phyloP scores from a whole-genome alignment of 768 basidiomycete genomes.

The Lactifluus hygrophoroides region DNA sequence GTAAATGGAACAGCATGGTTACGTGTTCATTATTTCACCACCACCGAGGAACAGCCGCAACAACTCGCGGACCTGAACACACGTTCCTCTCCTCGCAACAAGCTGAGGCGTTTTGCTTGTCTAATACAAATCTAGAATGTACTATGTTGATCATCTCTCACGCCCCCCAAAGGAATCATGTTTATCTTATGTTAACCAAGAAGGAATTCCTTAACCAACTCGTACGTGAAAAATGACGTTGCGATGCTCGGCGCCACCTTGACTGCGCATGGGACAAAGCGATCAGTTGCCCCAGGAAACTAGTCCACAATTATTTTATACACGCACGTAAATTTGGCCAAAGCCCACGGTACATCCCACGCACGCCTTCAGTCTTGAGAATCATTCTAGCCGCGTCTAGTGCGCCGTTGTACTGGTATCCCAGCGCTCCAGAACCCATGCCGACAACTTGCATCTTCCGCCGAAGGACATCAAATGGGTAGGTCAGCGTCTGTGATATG shows the following conservation, averaged over 20 bases:
- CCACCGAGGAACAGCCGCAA: too few species aligned
- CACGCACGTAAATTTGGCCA: conserved; percentile 83
- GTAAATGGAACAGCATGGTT: background rate
- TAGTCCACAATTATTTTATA: background rate
- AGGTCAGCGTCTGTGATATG: conserved; percentile 89
- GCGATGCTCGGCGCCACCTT: conserved; percentile 90
- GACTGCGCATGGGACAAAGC: conserved; percentile 36
- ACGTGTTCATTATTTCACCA: conserved; percentile 3
- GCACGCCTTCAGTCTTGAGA: conserved; percentile 61
- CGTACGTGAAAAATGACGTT: conserved; percentile 79
- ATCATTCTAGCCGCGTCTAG: conserved; percentile 68
- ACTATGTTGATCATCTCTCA: conserved; percentile 12
- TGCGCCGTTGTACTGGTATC: conserved; percentile 70
- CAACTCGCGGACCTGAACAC: background rate
- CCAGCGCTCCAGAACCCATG: conserved; percentile 45
- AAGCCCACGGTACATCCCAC: conserved; percentile 74
- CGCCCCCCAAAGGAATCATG: background rate
- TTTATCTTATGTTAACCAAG: conserved; percentile 33
- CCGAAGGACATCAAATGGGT: conserved; percentile 90
- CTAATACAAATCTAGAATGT: conserved; percentile 16
- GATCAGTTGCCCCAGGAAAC: conserved; percentile 4
- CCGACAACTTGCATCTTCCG: conserved; percentile 95
- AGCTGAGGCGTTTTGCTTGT: background rate
- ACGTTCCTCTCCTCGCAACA: background rate
- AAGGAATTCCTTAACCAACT: conserved; percentile 50